These are phyloP conservation scores for Amphichorda felina DNA, from an alignment of 2,329 filamentous ascomycete genomes.

Conservation along the genomic window DNA sequence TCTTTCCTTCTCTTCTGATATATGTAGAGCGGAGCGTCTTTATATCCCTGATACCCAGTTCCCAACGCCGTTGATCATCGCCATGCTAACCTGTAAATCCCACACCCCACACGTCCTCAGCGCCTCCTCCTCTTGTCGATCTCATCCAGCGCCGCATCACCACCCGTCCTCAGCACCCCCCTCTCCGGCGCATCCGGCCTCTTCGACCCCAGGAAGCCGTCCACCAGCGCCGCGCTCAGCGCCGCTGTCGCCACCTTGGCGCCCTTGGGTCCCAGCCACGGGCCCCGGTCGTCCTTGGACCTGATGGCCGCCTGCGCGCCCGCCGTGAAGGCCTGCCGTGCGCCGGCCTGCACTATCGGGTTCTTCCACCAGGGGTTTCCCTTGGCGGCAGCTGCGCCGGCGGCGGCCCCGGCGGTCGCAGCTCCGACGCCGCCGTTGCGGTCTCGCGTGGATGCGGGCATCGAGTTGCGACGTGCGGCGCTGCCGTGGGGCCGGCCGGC, in stretches of 20 bases:
- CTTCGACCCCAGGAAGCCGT: conserved; percentile 28
- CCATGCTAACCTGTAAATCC: too few relatives aligned
- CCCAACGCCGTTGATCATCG: too few relatives aligned
- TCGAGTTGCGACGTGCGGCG: conserved; percentile 16
- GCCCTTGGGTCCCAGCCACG: conserved; percentile 36
- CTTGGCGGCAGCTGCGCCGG: conserved; percentile 2
- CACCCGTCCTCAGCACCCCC: conserved; percentile 12
- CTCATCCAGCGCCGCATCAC: conserved; percentile 11
- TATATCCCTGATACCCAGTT: too few relatives aligned
- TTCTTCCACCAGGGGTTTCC: conserved; percentile 22
- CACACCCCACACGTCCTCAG: too few relatives aligned
- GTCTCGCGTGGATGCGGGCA: conserved; percentile 16
- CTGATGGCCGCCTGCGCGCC: conserved; percentile 36
- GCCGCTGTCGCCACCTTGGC: conserved; percentile 35
- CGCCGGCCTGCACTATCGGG: conserved; percentile 25
- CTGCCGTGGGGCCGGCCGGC: conserved; percentile 3
- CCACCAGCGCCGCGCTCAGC: conserved; percentile 33
- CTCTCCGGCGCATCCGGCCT: conserved; percentile 13
- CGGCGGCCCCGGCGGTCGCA: conserved; percentile 2
- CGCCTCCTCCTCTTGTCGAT: conserved; percentile 2
- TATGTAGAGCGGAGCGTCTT: too few relatives aligned
- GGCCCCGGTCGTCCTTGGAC: conserved; percentile 28
- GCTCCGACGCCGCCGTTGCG: conserved; percentile 5
- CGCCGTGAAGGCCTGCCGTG: conserved; percentile 32
- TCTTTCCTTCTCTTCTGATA: too few relatives aligned